Evolutionary conservation across 768 basidiomycete species (phyloP), one percentile per base, ranked within the genome.

Genomic region (Ramaria rubella): DNA sequence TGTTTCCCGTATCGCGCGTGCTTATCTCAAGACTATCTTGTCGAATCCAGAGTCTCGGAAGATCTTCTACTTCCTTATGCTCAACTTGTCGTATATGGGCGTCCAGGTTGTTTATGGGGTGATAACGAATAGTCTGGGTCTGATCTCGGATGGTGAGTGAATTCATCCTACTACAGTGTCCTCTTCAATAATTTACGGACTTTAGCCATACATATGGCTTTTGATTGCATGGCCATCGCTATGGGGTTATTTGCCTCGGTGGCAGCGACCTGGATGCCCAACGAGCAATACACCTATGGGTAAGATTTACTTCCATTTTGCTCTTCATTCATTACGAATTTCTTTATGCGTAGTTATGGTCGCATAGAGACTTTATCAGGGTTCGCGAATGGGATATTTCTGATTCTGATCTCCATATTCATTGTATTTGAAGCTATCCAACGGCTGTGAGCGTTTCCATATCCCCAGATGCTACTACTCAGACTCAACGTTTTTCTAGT

Each of bases 391-490:
- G 96, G 95, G 23, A 87, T 96, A 59, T 95, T 95, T 68, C 75
- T 94, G 3, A 86, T 95, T 59, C 72, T 95, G 49, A 96, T 98
- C 57, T 97, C 94, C 2, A 85, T 98, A 59, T 99, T 98, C 69
- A 99, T 99, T 67, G 86, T 98, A 34, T 97, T 99, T 59, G 96
- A 99, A 72, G 96, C 94, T 2, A 83, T 98, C 40, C 93, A 98
- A 70, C 80, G 96, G 62, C 79, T 99, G 90, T 95, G 65, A 65
- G 79, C 70, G 33, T 11, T 23, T 6, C n/a, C n/a, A n/a, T 30
- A 42, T 5, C 33, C 14, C 9, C 19, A 52, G 45, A 33, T 21
- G 50, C 26, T 31, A n/a, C 26, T 46, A 19, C 31, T 36, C 44
- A 12, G 12, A 30, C 54, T 9, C 17, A 12, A 31, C 17, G n/a